Evolutionary conservation across 176 grass and related monocot genomes (phyloP).

Genomic region (Alloteropsis semialata): DNA sequence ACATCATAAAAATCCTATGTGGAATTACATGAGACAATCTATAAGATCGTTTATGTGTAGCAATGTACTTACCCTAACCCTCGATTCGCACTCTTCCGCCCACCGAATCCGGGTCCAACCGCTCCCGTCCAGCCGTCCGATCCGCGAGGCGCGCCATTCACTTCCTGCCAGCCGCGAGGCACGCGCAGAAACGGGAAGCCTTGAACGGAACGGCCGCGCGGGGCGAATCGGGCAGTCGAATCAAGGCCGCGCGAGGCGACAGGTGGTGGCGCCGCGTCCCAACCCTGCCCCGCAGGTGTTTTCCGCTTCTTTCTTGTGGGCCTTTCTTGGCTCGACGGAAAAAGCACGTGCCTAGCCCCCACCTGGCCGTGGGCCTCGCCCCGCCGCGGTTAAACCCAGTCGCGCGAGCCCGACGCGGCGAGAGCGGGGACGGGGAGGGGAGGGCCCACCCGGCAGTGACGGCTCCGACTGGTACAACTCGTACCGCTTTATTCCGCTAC

Average conservation of each 20-base stretch:
- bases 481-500: not conserved
- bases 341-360: not conserved
- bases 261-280: not conserved
- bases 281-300: not conserved
- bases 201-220: not conserved
- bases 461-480: not conserved
- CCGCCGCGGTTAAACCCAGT: not conserved
- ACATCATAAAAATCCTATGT: no score
- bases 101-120: no score
- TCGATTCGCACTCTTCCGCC: no score
- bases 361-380: not conserved
- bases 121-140: not conserved
- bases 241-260: not conserved
- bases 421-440: not conserved
- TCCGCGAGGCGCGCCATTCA: not conserved
- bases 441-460: not conserved
- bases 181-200: not conserved
- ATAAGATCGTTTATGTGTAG: no score
- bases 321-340: not conserved
- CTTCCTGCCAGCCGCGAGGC: not conserved
- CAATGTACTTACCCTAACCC: no score
- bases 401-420: no score
- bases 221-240: not conserved
- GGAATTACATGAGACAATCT: no score
- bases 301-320: not conserved